Conservation (phyloP, 306 rosid species). For the Hylodesmum podocarpum region DNA sequence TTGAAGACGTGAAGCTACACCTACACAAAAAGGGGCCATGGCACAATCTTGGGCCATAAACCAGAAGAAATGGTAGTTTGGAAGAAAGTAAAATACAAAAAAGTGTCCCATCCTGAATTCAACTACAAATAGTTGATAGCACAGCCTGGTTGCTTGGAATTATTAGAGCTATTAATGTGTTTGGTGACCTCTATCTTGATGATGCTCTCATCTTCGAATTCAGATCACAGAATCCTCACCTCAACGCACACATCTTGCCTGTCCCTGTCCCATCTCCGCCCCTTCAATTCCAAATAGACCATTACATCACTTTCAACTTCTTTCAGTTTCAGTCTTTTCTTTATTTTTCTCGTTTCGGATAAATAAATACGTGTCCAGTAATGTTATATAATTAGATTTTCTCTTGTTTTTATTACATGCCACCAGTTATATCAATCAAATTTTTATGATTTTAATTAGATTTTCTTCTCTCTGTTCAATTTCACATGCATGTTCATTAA, state of each 20-base stretch:
- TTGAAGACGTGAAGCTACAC: neutral
- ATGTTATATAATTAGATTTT: neutral
- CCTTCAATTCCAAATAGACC: neutral
- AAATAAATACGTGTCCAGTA: neutral
- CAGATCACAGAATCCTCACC: constrained; percentile 33
- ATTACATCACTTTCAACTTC: neutral
- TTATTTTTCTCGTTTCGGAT: neutral
- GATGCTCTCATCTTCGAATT: constrained; percentile 1
- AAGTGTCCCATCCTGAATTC: constrained; percentile 7
- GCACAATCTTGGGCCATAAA: neutral
- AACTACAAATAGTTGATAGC: neutral
- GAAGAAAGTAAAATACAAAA: neutral
- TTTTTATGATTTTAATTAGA: neutral
- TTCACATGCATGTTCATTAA: too few species aligned
- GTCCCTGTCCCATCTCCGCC: constrained; percentile 30
- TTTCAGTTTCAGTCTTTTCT: neutral
- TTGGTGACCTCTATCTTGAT: constrained; percentile 15
- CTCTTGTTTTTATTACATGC: neutral
- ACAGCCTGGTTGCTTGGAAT: constrained; percentile 34
- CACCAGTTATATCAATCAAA: neutral
- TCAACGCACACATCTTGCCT: neutral
- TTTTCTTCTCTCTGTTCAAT: neutral
- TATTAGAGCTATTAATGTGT: constrained; percentile 31
- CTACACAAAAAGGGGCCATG: neutral
- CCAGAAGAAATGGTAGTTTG: neutral